phyloP scores from a whole-genome alignment of 768 basidiomycete species.

The Leucocoprinus sp. region DNA sequence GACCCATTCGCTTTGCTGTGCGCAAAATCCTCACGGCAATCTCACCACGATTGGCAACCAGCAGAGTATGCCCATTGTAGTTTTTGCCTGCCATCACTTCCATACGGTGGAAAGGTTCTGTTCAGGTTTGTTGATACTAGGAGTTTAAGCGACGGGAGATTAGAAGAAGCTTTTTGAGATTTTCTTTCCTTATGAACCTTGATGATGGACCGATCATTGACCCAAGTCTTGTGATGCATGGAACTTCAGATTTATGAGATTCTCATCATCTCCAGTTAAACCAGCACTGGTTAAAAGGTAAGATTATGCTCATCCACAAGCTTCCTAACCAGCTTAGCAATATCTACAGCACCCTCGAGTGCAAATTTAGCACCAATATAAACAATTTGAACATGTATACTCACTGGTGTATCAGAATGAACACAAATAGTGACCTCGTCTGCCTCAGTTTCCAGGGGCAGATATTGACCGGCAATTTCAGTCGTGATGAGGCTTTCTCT shows the following conservation, averaged over 20 bases:
- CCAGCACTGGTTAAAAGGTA: not conserved
- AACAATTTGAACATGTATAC: constrained; percentile 16
- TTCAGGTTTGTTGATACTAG: not conserved
- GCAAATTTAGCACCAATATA: not conserved
- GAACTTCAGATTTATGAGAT: too few species aligned
- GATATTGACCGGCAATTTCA: constrained; percentile 23
- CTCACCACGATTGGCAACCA: constrained; percentile 68
- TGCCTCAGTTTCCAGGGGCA: constrained; percentile 37
- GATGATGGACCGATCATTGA: too few species aligned
- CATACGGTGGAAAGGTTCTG: not conserved
- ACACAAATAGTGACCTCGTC: constrained; percentile 53
- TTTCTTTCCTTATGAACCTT: too few species aligned
- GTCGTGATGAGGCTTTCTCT: constrained; percentile 40
- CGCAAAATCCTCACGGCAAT: constrained; percentile 59
- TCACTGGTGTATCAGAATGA: constrained; percentile 57
- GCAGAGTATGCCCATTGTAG: constrained; percentile 36
- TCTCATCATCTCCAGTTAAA: too few species aligned
- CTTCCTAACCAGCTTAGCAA: constrained; percentile 41
- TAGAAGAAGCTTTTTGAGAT: too few species aligned
- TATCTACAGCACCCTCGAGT: constrained; percentile 43
- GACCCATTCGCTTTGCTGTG: constrained; percentile 42
- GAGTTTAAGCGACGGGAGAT: not conserved
- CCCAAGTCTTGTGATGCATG: too few species aligned
- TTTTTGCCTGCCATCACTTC: not conserved
- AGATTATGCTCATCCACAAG: constrained; percentile 49